phyloP scores from a whole-genome alignment of 495 filamentous ascomycete genomes.

The Letharia lupina region DNA sequence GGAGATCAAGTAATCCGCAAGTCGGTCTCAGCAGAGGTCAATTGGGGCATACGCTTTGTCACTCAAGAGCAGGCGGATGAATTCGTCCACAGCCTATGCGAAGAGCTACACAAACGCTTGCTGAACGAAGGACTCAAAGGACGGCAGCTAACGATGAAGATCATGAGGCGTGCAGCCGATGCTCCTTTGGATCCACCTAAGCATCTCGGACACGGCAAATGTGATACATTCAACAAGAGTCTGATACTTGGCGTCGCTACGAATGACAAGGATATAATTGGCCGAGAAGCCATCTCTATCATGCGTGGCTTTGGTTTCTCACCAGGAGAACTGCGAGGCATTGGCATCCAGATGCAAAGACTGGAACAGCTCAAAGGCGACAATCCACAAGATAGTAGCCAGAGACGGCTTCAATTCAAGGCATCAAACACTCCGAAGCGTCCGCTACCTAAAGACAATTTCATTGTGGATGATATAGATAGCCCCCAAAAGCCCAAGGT shows the following conservation, averaged over 20 bases:
- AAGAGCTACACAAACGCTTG: constrained; percentile 72
- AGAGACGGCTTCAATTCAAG: constrained; percentile 55
- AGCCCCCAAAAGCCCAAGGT: constrained; percentile 59
- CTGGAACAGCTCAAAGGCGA: constrained; percentile 63
- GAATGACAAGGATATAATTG: constrained; percentile 57
- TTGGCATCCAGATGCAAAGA: constrained; percentile 88
- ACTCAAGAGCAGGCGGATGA: constrained; percentile 84
- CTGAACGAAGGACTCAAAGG: constrained; percentile 78
- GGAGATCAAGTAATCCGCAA: constrained; percentile 74
- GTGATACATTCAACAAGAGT: constrained; percentile 87
- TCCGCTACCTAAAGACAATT: constrained; percentile 32
- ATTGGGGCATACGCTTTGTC: constrained; percentile 94
- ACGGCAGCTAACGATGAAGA: constrained; percentile 80
- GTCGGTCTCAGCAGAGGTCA: constrained; percentile 91
- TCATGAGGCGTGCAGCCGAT: constrained; percentile 78
- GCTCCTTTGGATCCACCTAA: constrained; percentile 90
- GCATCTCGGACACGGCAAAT: constrained; percentile 91
- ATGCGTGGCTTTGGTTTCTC: constrained; percentile 74
- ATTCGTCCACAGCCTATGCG: constrained; percentile 73
- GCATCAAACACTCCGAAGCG: constrained; percentile 27
- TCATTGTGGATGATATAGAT: constrained; percentile 45
- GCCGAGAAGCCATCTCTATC: constrained; percentile 74
- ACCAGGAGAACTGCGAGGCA: constrained; percentile 79
- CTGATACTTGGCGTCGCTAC: constrained; percentile 73
- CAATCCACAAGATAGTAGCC: constrained; percentile 46